Evolutionary conservation across 495 filamentous ascomycete genomes (phyloP), one percentile per base, ranked within the genome.

Genomic region (Paragyromitra xinjiangensis): DNA sequence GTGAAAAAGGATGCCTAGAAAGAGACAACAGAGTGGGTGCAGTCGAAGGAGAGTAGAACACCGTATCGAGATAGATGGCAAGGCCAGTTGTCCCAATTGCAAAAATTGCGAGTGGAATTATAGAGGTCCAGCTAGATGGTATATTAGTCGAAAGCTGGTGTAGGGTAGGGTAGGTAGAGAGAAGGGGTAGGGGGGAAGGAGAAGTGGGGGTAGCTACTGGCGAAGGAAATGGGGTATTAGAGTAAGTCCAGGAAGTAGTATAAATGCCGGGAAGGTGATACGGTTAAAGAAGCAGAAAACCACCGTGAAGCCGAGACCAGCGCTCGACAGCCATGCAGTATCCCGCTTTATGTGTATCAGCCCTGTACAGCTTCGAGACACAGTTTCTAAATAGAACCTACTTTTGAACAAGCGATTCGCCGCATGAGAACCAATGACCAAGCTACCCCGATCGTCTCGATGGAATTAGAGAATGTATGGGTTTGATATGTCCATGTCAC

Each of bases 401-500:
- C 94, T 86, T 91, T 92, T 78, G 89, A 90, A 45, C 89, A 91
- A 44, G 90, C 84, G 75, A 98, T 94, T 81, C 95, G 90, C 82
- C 90, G 90, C 80, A 98, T 92, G 81, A 98, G 86, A 64, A 98
- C 94, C 84, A 99, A 82, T 75, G 92, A 92, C 95, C 96, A 98
- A 62, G 91, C 87, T 19, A 99, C 94, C 40, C 92, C 87, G 79
- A 99, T 86, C 1, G 95, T 98, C 85, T 99, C 95, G 80, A 98
- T 89, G 64, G 94, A 94, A 84, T 99, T 99, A 82, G 95, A 98
- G 85, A 99, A 98, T 44, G 96, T 98, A 86, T 99, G 95, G 53
- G 93, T 97, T 85, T 99, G 95, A 85, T 92, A 97, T 53, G 96
- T 97, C 96, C 95, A 98, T 61, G 95, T 98, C 78, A 98, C 95